Conservation (phyloP, 1,284 basidiomycete genomes). For the Afroboletus lepidellus region DNA sequence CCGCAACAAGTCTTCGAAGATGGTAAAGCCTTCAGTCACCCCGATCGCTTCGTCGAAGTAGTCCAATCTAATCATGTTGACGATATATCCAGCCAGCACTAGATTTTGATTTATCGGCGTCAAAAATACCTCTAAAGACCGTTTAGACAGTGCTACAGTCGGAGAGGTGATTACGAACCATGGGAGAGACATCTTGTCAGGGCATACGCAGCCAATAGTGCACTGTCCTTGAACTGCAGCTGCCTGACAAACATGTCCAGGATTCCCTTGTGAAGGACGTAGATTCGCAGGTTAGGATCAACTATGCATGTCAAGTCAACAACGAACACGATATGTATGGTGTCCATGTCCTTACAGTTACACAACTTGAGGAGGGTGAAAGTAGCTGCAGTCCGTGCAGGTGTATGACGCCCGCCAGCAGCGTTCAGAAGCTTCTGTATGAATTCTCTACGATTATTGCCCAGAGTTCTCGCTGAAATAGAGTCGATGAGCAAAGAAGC, state of each 20-base stretch:
- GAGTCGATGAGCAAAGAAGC: neutral
- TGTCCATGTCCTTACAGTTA: neutral
- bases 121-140: neutral
- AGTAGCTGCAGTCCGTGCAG: conserved; percentile 6
- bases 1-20: conserved; percentile 6
- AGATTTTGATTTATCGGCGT: neutral
- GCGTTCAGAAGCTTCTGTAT: conserved; percentile 7
- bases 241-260: conserved; percentile 5
- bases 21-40: conserved; percentile 1
- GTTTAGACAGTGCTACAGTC: neutral
- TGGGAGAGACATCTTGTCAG: conserved; percentile 1
- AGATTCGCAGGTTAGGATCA: conserved; percentile 1
- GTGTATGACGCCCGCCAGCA: neutral
- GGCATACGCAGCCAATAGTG: conserved; percentile 8
- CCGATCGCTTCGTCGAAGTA: conserved; percentile 9
- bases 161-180: neutral
- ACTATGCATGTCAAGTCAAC: neutral
- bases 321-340: neutral
- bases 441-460: conserved; percentile 1
- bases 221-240: conserved; percentile 5
- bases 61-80: conserved; percentile 8
- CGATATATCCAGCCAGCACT: conserved; percentile 3
- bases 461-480: neutral
- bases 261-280: neutral
- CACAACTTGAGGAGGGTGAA: conserved; percentile 10